Base-by-base conservation (phyloP, 2,329 filamentous ascomycete genomes). In the Cadophora sp. region DNA sequence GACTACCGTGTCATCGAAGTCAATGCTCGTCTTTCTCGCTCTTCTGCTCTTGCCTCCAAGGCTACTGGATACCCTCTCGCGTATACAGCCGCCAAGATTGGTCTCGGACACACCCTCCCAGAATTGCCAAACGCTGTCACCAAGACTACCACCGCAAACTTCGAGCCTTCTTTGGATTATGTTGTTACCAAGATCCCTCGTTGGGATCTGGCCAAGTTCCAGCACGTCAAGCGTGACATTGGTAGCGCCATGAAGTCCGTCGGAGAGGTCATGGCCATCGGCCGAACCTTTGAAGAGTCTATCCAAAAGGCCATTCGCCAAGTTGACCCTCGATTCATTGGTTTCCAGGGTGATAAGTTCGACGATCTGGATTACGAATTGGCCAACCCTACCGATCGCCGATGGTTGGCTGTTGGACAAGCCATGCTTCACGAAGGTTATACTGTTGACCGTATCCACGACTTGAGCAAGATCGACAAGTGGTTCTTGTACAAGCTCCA, bases 1-100 rank as follows among this genome's bases (percentile, higher is more conserved):
- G 96, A 99, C 83, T 99, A 98, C 85, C 89, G 96, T 79, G 95
- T 99, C 71, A 99, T 99, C 76, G 96, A 99, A 82, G 95, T 99
- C 81, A 99, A 99, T 79, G 96, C 96, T 73, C 95, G 96, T 89
- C 89, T 99, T 61, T 98, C 96, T 77, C 92, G 96, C 76, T 99
- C 96, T 55, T 99, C 96, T 66, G 96, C 96, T 71, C 86, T 99
- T 72, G 96, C 96, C 70, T 98, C 96, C 70, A 99, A 99, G 84
- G 96, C 96, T 71, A 99, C 96, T 65, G 96, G 96, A 71, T 99
- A 98, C 81, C 96, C 96, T 67, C 87, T 98, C 68, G 96, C 96
- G 22, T 99, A 98, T 79, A 98, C 95, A 55, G 96, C 96, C 70
- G 96, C 96, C 66, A 99, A 99, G 86, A 98, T 99, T 75, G 96